Conservation (phyloP, 768 basidiomycete genomes). For the Lentinus tigrinus region DNA sequence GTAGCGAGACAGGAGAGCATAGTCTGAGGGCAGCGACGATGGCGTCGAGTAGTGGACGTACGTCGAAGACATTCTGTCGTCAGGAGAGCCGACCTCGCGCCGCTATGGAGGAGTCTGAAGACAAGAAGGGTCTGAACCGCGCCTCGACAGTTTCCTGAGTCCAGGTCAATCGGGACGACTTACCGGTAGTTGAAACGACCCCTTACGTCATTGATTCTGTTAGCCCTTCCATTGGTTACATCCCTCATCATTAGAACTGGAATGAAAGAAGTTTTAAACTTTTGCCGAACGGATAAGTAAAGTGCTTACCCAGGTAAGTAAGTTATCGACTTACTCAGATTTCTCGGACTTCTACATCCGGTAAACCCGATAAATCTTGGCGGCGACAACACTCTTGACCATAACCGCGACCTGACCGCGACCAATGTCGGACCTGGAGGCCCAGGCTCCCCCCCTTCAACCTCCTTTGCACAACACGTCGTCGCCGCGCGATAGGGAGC, state of each 20-base stretch:
- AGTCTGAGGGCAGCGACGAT: slow-evolving; percentile 64
- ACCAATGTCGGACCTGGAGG: slow-evolving; percentile 25
- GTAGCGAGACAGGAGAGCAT: slow-evolving; percentile 58
- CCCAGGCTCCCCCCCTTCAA: slow-evolving; percentile 31
- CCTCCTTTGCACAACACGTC: slow-evolving; percentile 57
- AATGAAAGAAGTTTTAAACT: too few relatives aligned
- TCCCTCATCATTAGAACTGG: too few relatives aligned
- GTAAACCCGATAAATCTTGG: not conserved
- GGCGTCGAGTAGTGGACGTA: slow-evolving; percentile 51
- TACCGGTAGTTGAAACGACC: too few relatives aligned
- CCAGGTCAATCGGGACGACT: too few relatives aligned
- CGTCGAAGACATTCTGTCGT: slow-evolving; percentile 32
- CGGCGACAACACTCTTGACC: not conserved
- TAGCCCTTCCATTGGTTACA: too few relatives aligned
- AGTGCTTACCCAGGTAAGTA: too few relatives aligned
- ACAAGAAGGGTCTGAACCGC: not conserved
- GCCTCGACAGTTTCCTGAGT: too few relatives aligned
- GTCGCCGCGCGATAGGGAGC: slow-evolving; percentile 56
- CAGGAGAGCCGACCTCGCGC: not conserved
- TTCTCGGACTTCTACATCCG: not conserved
- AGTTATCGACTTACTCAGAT: too few relatives aligned
- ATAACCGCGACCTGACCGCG: not conserved
- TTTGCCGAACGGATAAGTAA: too few relatives aligned
- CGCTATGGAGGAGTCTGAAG: not conserved
- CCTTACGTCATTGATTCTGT: too few relatives aligned